Base-by-base conservation (phyloP, 192 early-diverging fungal genomes). In the Backusella liffmaniae region DNA sequence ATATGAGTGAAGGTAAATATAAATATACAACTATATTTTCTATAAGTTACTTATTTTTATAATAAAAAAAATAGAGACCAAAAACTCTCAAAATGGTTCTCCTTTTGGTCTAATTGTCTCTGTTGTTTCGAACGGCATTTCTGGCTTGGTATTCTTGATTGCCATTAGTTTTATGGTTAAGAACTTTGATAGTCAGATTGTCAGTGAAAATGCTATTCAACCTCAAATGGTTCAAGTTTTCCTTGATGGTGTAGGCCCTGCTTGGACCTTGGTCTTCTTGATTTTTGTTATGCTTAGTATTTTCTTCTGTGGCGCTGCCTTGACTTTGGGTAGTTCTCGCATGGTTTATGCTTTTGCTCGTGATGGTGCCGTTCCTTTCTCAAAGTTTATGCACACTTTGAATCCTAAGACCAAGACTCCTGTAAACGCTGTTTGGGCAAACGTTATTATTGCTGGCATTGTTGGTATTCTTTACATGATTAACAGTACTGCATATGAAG, bases 291-390 rank as follows among this genome's bases (percentile, higher is more conserved):
- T 88, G 56, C 41, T 84, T 5, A 79, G 82, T 23, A 83, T 83
- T 21, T 85, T 88, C 78, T 87, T 87, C 59, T 84, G 80, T 41
- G 86, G 85, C 4, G 81, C 79, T 5, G 84, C 85, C 0, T 80
- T 86, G 46, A 87, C 86, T 1, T 51, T 88, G 3, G 82, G 86
- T 5, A 79, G 76, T 66, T 87, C 87, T 21, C 84, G 87, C 42
- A 88, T 88, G 87, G 85, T 88, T 46, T 88, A 83, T 59, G 87
- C 87, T 1, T 88, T 88, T 73, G 84, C 87, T 35, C 82, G 87
- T 36, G 87, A 88, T 73, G 87, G 87, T 32, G 87, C 87, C n/a
- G 68, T 88, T 73, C 86, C 86, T 3, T 78, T 86, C 8, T 88
- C 86, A 5, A 82, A 76, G 12, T 42, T 84, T 13, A 51, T 85